These are phyloP conservation scores for Lentinula detonsa DNA, from an alignment of 768 basidiomycete genomes.

Conservation along the genomic window DNA sequence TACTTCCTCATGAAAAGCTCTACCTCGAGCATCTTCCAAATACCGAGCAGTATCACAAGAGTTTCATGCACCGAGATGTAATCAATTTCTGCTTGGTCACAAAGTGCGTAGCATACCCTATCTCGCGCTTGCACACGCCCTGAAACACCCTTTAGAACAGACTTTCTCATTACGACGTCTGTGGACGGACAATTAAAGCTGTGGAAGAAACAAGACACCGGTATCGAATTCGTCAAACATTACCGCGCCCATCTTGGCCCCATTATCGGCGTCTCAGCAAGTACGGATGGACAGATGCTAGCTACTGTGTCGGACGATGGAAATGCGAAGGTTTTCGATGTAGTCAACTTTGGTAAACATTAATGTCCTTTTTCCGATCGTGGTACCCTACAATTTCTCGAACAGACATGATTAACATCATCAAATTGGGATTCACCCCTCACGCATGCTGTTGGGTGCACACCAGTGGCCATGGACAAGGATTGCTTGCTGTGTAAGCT, in stretches of 20 bases:
- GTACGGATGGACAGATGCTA: constrained; percentile 87
- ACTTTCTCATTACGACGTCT: constrained; percentile 92
- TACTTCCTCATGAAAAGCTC: constrained; percentile 87
- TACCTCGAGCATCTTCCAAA: constrained; percentile 91
- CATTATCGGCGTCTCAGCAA: constrained; percentile 75
- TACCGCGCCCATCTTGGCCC: constrained; percentile 88
- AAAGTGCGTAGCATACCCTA: constrained; percentile 45
- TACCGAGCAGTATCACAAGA: constrained; percentile 92
- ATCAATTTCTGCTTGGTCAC: constrained; percentile 88
- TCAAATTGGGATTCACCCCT: constrained; percentile 83
- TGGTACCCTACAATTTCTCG: neutral
- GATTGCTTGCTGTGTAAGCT: constrained; percentile 82
- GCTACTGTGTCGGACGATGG: constrained; percentile 91
- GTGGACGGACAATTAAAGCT: constrained; percentile 93
- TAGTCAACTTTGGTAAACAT: constrained; percentile 89
- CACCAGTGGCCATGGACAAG: constrained; percentile 78
- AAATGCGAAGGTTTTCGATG: constrained; percentile 93
- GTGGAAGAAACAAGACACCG: constrained; percentile 98
- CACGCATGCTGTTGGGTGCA: constrained; percentile 96
- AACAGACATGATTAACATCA: constrained; percentile 97
- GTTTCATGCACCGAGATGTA: constrained; percentile 95
- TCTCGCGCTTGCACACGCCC: neutral
- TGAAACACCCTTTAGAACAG: constrained; percentile 51
- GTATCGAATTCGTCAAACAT: constrained; percentile 98
- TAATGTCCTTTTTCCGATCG: neutral